Evolutionary conservation across 1,139 yeast genomes (phyloP), one percentile per base, ranked within the genome.

Genomic region (Yamadazyma dendronema): DNA sequence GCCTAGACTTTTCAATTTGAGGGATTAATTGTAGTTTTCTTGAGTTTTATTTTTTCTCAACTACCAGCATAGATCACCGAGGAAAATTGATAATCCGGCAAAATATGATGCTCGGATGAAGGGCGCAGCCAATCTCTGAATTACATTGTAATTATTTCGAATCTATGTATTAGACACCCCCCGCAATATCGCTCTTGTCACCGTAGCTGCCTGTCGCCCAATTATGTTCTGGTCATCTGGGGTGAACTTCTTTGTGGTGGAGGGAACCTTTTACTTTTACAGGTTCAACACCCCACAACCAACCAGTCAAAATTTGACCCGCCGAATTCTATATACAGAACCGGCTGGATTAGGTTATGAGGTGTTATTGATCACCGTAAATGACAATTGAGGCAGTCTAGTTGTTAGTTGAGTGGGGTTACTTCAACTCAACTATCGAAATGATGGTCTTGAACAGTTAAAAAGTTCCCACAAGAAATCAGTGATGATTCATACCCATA

Each of bases 81-180:
- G 27, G 27, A 24, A 24, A 8, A 24, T 24, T 24, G 27, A 8
- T 24, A 24, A 24, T 24, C 27, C 27, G 27, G 27, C 22, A 19
- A 19, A 19, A 7, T 24, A 24, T 7, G 27, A 12, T 19, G 6
- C 22, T 19, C 22, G 22, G 22, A 19, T 19, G 22, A 9, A 19
- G 9, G 22, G 22, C 22, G n/a, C n/a, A n/a, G n/a, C n/a, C n/a
- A n/a, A n/a, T n/a, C n/a, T n/a, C n/a, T 19, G 6, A 19, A 19
- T 19, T 19, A 19, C 22, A 19, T 7, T 6, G 9, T 19, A 19
- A 19, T 19, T n/a, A n/a, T n/a, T n/a, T n/a, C n/a, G n/a, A n/a
- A n/a, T n/a, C n/a, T n/a, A n/a, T n/a, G n/a, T n/a, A n/a, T n/a
- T n/a, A n/a, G n/a, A n/a, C n/a, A n/a, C n/a, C n/a, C n/a, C n/a